phyloP scores from a whole-genome alignment of 2,329 filamentous ascomycete genomes.

The Cladobotryum mycophilum region DNA sequence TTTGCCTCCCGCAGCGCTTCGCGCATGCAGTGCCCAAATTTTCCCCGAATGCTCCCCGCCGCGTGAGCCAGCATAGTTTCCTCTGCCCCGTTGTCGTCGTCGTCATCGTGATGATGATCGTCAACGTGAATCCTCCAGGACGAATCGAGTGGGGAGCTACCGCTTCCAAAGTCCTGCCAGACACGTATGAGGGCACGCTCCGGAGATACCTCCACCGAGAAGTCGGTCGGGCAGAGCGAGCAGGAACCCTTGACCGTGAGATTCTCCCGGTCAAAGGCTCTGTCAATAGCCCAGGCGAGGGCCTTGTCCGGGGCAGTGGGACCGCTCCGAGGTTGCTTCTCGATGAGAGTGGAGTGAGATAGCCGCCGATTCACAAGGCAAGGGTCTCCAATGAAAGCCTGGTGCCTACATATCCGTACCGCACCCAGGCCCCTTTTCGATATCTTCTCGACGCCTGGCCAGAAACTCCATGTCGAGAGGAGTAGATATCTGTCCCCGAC shows the following conservation, averaged over 20 bases:
- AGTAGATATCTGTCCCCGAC: constrained; percentile 13
- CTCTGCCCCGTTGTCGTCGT: not conserved
- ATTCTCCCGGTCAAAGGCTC: not conserved
- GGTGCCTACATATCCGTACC: not conserved
- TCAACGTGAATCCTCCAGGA: not conserved
- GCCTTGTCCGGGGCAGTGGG: not conserved
- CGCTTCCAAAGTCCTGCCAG: constrained; percentile 14
- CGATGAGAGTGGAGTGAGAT: not conserved
- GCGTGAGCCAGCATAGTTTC: not conserved
- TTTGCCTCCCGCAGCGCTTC: not conserved
- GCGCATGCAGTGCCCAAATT: not conserved
- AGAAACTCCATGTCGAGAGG: not conserved
- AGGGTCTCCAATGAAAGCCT: not conserved
- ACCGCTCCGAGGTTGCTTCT: not conserved
- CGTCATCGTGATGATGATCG: not conserved
- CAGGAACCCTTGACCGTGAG: constrained; percentile 1
- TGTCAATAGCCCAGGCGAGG: not conserved
- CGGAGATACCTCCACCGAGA: not conserved
- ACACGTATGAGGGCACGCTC: not conserved
- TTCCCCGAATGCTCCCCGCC: not conserved
- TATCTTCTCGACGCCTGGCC: not conserved
- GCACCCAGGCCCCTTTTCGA: not conserved
- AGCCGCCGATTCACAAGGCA: not conserved
- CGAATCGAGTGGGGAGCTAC: constrained; percentile 3
- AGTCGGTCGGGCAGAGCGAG: constrained; percentile 9